phyloP scores from a whole-genome alignment of 2,329 filamentous ascomycete species.

The Neofusicoccum sp. region DNA sequence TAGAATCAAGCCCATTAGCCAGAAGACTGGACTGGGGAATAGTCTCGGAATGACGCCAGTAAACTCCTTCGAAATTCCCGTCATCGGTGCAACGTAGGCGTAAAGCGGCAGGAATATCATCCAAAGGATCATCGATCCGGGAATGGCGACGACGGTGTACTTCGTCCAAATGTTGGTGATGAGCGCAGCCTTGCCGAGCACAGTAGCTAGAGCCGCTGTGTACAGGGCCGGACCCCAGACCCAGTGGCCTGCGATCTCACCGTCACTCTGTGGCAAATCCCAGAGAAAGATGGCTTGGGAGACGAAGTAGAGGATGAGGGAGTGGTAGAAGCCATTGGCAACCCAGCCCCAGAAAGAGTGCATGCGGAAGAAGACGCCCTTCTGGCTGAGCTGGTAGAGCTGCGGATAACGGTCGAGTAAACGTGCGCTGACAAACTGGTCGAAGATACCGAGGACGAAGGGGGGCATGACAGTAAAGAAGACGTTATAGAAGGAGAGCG shows the following conservation, averaged over 20 bases:
- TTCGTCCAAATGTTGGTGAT: slow-evolving; percentile 99
- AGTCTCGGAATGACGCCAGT: slow-evolving; percentile 79
- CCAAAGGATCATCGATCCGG: slow-evolving; percentile 91
- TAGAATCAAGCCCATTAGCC: slow-evolving; percentile 82
- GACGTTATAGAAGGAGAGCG: slow-evolving; percentile 98
- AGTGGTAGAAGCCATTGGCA: slow-evolving; percentile 92
- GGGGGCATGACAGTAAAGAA: slow-evolving; percentile 95
- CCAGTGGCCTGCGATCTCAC: slow-evolving; percentile 88
- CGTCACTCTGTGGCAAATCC: slow-evolving; percentile 78
- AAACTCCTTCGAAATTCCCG: slow-evolving; percentile 82
- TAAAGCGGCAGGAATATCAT: slow-evolving; percentile 87
- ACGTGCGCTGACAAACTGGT: slow-evolving; percentile 95
- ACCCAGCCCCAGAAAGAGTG: slow-evolving; percentile 95
- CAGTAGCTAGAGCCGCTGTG: slow-evolving; percentile 88
- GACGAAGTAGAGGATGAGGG: slow-evolving; percentile 86
- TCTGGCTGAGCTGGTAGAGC: slow-evolving; percentile 89
- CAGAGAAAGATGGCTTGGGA: slow-evolving; percentile 78
- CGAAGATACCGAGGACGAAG: slow-evolving; percentile 91
- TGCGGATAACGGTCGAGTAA: slow-evolving; percentile 95
- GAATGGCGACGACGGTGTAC: slow-evolving; percentile 93
- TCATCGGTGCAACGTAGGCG: slow-evolving; percentile 79
- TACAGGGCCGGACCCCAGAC: slow-evolving; percentile 97
- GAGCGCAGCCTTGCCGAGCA: slow-evolving; percentile 90
- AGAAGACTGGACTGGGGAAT: slow-evolving; percentile 83
- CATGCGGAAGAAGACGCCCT: slow-evolving; percentile 89